A percentile compares a stretch with the other conserved stretches of the same genome.
Conservation (phyloP, 306 rosid genomes). For the Alnus glutinosa region DNA sequence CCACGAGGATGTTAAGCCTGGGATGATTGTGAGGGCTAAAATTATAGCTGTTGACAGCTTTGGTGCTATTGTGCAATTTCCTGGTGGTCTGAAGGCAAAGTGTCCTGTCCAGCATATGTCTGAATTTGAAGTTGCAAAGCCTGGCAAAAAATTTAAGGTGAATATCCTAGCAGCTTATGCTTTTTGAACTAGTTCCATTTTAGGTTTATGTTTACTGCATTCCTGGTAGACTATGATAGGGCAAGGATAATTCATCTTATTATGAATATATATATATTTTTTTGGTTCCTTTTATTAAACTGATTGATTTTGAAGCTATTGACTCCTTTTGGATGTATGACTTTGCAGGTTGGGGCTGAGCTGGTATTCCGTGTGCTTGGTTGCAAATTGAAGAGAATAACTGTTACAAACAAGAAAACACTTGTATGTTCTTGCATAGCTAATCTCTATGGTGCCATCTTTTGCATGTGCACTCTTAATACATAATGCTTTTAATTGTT, state of each 20-base stretch:
- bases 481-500: not conserved
- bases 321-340: slow-evolving; percentile 32
- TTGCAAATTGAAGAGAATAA: slow-evolving; percentile 91
- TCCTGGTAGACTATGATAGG: slow-evolving; percentile 19
- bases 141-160: slow-evolving; percentile 86
- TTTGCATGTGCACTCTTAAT: not conserved
- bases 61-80: slow-evolving; percentile 91
- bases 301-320: slow-evolving; percentile 9
- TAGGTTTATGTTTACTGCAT: not conserved
- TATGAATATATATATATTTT: not conserved
- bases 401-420: slow-evolving; percentile 94
- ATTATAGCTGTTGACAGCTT: slow-evolving; percentile 75
- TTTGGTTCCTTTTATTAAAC: not conserved
- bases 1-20: slow-evolving; percentile 90
- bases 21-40: slow-evolving; percentile 87
- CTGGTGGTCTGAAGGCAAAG: slow-evolving; percentile 97
- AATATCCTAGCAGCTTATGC: slow-evolving; percentile 19
- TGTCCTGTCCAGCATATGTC: slow-evolving; percentile 96
- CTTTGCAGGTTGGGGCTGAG: slow-evolving; percentile 86
- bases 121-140: slow-evolving; percentile 92
- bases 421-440: slow-evolving; percentile 54
- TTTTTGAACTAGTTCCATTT: not conserved
- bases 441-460: not conserved
- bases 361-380: slow-evolving; percentile 89
- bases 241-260: slow-evolving; percentile 16